Percentiles rank a stretch among this genome's conserved stretches.
phyloP scores from a whole-genome alignment of 176 grass and related monocot genomes.

The Elymus sibiricus region DNA sequence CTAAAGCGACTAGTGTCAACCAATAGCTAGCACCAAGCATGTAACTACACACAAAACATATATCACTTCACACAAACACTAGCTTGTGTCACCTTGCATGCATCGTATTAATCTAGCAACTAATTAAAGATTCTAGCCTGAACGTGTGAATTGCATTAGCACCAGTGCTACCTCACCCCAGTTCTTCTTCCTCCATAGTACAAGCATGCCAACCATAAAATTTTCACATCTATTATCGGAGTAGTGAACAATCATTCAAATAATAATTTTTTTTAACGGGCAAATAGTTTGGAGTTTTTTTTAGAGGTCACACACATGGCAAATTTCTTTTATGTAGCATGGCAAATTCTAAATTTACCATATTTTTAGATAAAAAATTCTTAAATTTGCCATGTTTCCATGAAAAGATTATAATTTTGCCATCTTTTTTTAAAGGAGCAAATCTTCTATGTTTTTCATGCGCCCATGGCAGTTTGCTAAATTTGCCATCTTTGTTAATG shows the following conservation, averaged over 20 bases:
- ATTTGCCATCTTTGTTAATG: too few relatives aligned
- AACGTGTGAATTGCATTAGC: background rate
- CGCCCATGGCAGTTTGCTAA: too few relatives aligned
- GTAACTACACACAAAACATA: background rate
- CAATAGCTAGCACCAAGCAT: background rate
- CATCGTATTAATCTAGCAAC: background rate
- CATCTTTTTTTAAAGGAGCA: too few relatives aligned
- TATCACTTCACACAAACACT: background rate
- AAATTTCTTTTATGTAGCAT: too few relatives aligned
- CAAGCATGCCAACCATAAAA: background rate
- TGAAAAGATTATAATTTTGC: too few relatives aligned
- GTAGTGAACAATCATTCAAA: background rate
- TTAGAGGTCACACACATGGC: too few relatives aligned
- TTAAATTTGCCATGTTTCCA: too few relatives aligned
- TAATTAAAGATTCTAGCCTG: background rate
- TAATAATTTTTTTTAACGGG: background rate
- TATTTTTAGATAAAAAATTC: too few relatives aligned
- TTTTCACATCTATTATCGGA: background rate
- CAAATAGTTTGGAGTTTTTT: too few relatives aligned
- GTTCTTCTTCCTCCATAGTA: background rate
- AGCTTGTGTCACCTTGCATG: background rate
- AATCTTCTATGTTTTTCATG: too few relatives aligned
- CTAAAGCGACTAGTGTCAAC: conserved; percentile 7
- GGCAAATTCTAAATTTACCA: too few relatives aligned
- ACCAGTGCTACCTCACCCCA: too few relatives aligned